Evolutionary conservation across 305 asterid genomes (phyloP), one percentile per base, ranked within the genome.

Genomic region (Withania somnifera): DNA sequence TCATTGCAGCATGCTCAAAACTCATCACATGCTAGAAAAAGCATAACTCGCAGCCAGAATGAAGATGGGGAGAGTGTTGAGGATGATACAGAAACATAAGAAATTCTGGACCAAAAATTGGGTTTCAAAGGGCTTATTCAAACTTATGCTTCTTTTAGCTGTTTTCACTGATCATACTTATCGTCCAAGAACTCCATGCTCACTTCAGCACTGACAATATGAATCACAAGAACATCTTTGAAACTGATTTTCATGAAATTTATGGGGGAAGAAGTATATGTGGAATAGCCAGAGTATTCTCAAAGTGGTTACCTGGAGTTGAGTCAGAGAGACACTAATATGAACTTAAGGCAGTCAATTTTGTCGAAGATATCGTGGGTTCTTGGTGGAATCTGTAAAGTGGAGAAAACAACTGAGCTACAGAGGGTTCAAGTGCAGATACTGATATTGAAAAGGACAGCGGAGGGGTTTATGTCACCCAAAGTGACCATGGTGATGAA

Each of bases 61-160:
- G 56, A 75, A 22, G 80, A 69, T 10, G 84, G 79, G 11, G 52
- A 69, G 10, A 17, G 26, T 17, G 89, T 77, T 1, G 93, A 84
- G 7, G 88, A 79, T 1, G 91, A 81, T 3, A 90, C 86, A 30
- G 5, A 20, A 10, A 90, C 88, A 80, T 90, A 77, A 58, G 56
- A 32, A 0, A 87, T 69, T 83, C 90, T 82, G 84, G 89, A 82
- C 53, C 73, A 79, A 13, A 85, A 89, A 61, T 84, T 91, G 90
- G 84, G 88, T 81, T 54, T 90, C n/a, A 84, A 85, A 83, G 86
- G 91, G 78, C 56, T 64, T 87, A 2, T 3, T 90, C 22, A 85
- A 89, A 56, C 19, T 87, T 86, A 36, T 92, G 78, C 64, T 90
- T 67, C 71, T 86, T 28, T 26, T 91, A 88, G 66, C 81, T 81